Evolutionary conservation across 345 rosid species (phyloP), one percentile per base, ranked within the genome.

Genomic region (Bretschneidera sinensis): DNA sequence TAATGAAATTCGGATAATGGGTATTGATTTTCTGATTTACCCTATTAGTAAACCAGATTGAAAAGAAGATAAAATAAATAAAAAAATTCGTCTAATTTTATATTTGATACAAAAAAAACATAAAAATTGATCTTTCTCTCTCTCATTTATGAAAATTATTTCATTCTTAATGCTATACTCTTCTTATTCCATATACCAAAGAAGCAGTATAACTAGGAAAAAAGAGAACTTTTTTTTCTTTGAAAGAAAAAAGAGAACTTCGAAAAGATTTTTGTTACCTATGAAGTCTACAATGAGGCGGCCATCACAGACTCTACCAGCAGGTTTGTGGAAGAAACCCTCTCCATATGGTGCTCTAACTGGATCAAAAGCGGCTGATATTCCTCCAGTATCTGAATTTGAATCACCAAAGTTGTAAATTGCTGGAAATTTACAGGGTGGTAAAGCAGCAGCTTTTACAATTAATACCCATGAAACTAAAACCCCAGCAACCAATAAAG

Each of bases 341-440:
- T 74, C 73, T 18, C 96, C 97, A 25, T 78, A 69, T 0, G 94
- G 96, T 2, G 79, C 70, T 13, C 47, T 61, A 19, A 81, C 76
- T 2, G 86, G 96, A 2, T 78, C 86, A 60, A 91, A 84, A 0
- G 97, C 86, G 24, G 96, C 91, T 17, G 94, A 91, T 28, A 84
- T 81, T 20, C 91, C 96, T 34, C 96, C 94, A 0, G 94, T 88
- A 63, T 88, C 94, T 19, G 97, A 81, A 66, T 91, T 87, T 20
- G 97, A 88, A 60, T 91, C 96, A 15, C 97, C 97, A 28, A 88
- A 91, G 78, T 87, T 91, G 80, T 91, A 88, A 43, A 91, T 78
- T 17, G 94, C 97, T 11, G 85, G 83, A 39, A 91, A 85, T 19
- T 54, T 64, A 58, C 96, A 91, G 9, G 57, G 68, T 0, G 77